Conservation (phyloP, 169 alveolate species). For the Plasmodium vivax region DNA sequence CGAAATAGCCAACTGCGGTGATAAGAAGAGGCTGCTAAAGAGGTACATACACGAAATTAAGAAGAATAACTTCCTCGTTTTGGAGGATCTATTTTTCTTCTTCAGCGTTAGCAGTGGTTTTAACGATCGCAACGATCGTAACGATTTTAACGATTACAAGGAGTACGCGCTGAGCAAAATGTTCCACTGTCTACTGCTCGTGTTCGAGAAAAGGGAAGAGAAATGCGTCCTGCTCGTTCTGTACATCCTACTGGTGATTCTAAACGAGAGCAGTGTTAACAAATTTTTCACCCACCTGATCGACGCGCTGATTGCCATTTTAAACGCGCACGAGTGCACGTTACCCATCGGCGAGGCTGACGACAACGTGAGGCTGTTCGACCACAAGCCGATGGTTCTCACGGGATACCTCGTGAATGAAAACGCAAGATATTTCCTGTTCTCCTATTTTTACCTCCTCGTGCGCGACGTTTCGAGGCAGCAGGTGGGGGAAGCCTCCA, state of each 20-base stretch:
- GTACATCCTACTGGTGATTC: conserved; percentile 3
- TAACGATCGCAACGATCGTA: conserved; percentile 11
- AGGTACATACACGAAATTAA: conserved; percentile 48
- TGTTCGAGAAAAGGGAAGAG: conserved; percentile 34
- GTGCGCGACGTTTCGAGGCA: not conserved
- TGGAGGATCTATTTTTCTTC: conserved; percentile 31
- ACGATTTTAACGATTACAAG: conserved; percentile 1
- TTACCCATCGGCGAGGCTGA: conserved; percentile 27
- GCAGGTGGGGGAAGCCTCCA: not conserved
- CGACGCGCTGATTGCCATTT: conserved; percentile 10
- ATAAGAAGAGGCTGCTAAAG: conserved; percentile 46
- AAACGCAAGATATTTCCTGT: conserved; percentile 26
- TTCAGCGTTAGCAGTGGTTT: not conserved
- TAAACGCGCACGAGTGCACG: conserved; percentile 23
- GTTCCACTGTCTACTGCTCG: conserved; percentile 35
- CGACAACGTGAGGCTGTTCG: conserved; percentile 26
- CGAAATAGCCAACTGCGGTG: conserved; percentile 11
- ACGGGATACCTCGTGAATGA: conserved; percentile 18
- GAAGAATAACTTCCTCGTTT: conserved; percentile 13
- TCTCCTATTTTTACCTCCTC: conserved; percentile 28
- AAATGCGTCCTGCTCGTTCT: conserved; percentile 14
- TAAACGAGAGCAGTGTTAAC: conserved; percentile 26
- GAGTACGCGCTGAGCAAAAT: conserved; percentile 36
- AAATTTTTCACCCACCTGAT: conserved; percentile 14
- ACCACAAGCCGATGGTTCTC: conserved; percentile 61